phyloP scores from a whole-genome alignment of 1,284 basidiomycete species.

The Cutaneotrichosporon spelunceum region DNA sequence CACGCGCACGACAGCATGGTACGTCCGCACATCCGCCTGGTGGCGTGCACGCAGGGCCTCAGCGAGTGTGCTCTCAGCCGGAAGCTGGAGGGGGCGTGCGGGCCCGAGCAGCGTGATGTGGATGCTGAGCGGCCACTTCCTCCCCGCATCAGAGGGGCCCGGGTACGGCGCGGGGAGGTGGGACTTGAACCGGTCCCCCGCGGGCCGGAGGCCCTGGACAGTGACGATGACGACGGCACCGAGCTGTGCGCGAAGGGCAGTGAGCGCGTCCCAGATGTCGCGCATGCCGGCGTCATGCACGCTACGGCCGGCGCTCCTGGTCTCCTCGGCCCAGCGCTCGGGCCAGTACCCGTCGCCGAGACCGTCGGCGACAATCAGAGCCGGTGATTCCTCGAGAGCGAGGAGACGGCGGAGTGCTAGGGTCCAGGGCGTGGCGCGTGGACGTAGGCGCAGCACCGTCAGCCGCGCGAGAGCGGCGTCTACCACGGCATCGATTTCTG shows the following conservation, averaged over 20 bases:
- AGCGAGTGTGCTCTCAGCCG: conserved; percentile 37
- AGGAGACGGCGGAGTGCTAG: conserved; percentile 28
- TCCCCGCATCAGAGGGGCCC: background rate
- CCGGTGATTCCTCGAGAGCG: background rate
- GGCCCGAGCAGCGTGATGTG: conserved; percentile 39
- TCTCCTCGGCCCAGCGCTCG: conserved; percentile 40
- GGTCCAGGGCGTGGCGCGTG: conserved; percentile 20
- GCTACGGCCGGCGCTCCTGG: conserved; percentile 12
- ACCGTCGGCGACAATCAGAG: conserved; percentile 44
- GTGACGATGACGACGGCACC: conserved; percentile 42
- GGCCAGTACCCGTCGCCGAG: conserved; percentile 46
- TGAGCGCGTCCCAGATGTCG: conserved; percentile 41
- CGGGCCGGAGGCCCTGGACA: conserved; percentile 38
- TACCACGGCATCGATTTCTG: conserved; percentile 21
- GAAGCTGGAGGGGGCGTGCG: conserved; percentile 32
- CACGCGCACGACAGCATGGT: conserved; percentile 31
- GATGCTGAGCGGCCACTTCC: conserved; percentile 37
- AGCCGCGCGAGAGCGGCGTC: conserved; percentile 4
- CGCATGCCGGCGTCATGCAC: conserved; percentile 35
- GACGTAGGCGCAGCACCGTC: background rate
- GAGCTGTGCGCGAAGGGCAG: conserved; percentile 34
- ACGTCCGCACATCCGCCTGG: conserved; percentile 31
- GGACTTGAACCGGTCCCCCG: conserved; percentile 33
- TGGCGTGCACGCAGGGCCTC: conserved; percentile 36
- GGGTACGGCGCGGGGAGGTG: conserved; percentile 48